Conservation (phyloP, 2,329 filamentous ascomycete genomes). For the Diaporthe amygdali region DNA sequence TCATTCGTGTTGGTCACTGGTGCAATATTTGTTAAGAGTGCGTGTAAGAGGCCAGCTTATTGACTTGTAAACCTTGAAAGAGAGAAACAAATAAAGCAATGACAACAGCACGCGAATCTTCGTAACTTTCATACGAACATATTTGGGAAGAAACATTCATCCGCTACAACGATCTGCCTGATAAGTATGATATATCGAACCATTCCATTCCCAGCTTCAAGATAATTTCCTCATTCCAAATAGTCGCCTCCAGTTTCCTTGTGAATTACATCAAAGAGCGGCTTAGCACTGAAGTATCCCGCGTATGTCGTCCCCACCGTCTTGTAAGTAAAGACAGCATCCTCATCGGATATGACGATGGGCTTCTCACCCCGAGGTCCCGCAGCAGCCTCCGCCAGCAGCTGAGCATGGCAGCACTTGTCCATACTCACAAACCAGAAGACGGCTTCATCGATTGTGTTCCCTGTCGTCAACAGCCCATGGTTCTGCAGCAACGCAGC, state of each 20-base stretch:
- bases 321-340: constrained; percentile 72
- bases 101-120: too few species aligned
- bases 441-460: constrained; percentile 54
- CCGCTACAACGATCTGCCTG: not conserved
- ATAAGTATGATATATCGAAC: not conserved
- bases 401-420: constrained; percentile 51
- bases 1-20: too few species aligned
- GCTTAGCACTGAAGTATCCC: constrained; percentile 75
- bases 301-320: constrained; percentile 64
- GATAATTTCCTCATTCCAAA: not conserved
- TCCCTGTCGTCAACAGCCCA: constrained; percentile 56
- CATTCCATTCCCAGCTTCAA: not conserved
- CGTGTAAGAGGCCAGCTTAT: too few species aligned
- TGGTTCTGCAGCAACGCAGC: constrained; percentile 61
- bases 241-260: constrained; percentile 25
- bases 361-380: constrained; percentile 67
- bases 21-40: too few species aligned
- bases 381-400: constrained; percentile 64
- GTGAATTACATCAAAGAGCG: constrained; percentile 66
- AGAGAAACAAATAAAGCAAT: too few species aligned
- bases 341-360: constrained; percentile 70
- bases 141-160: too few species aligned
- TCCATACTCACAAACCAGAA: constrained; percentile 61
- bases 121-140: too few species aligned
- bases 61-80: too few species aligned